Percentiles rank a stretch among this genome's conserved stretches.
phyloP scores from a whole-genome alignment of 306 rosid species.

The Fagus crenata region DNA sequence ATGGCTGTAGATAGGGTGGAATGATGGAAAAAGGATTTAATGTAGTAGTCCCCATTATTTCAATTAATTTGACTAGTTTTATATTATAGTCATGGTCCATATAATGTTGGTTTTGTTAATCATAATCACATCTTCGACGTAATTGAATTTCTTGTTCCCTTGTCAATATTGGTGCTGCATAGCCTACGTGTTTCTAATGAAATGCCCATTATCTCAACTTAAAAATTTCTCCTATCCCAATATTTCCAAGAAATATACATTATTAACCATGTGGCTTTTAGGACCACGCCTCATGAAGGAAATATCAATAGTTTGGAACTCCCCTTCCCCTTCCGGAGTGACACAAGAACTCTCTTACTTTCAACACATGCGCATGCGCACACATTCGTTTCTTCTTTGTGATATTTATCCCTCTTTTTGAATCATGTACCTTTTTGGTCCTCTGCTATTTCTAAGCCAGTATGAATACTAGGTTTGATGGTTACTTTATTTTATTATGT shows the following conservation, averaged over 20 bases:
- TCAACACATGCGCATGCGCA: too few species aligned
- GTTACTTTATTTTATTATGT: too few species aligned
- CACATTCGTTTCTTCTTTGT: too few species aligned
- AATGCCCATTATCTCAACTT: not conserved
- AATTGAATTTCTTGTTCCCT: not conserved
- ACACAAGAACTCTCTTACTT: too few species aligned
- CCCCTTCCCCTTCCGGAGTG: too few species aligned
- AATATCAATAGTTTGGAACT: too few species aligned
- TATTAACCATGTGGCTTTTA: not conserved
- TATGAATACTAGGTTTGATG: not conserved
- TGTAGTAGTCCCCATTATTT: not conserved
- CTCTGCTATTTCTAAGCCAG: not conserved
- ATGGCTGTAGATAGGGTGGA: not conserved
- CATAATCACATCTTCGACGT: not conserved
- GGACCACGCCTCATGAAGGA: too few species aligned
- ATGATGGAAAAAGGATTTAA: not conserved
- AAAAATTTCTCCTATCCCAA: not conserved
- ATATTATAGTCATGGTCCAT: not conserved
- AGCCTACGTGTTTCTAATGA: not conserved
- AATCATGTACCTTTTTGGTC: not conserved
- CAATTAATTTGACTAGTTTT: not conserved
- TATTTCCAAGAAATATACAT: not conserved
- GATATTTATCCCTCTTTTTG: not conserved
- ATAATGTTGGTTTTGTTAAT: not conserved
- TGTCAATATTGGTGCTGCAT: not conserved